A percentile compares a stretch with the other conserved stretches of the same genome.
These are phyloP conservation scores for Mimosa bimucronata DNA, from an alignment of 306 rosid species.

Conservation along the genomic window DNA sequence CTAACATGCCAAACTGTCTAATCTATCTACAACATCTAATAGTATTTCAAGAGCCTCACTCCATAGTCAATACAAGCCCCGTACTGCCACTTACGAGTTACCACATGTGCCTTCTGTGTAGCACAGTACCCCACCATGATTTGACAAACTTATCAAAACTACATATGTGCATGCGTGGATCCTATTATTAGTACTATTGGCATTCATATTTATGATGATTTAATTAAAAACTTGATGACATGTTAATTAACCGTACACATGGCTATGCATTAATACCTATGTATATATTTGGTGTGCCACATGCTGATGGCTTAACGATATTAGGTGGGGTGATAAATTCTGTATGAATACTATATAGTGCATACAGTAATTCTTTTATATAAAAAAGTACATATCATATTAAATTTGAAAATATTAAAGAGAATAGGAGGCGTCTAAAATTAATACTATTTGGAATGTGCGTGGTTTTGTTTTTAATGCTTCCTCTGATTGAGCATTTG, in stretches of 20 bases:
- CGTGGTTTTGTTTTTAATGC: neutral
- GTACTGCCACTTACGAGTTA: neutral
- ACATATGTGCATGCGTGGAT: too few relatives aligned
- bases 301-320: too few relatives aligned
- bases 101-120: neutral
- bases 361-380: too few relatives aligned
- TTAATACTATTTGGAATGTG: neutral
- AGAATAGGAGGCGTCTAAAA: neutral
- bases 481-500: slow-evolving; percentile 11
- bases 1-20: neutral
- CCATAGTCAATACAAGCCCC: neutral
- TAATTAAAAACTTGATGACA: too few relatives aligned
- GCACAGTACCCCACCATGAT: neutral
- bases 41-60: neutral
- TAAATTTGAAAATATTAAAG: neutral
- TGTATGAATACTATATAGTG: neutral
- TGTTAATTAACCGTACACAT: too few relatives aligned
- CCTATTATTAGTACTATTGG: too few relatives aligned
- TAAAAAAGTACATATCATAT: too few relatives aligned
- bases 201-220: too few relatives aligned
- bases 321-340: neutral
- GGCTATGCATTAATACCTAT: too few relatives aligned
- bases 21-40: neutral
- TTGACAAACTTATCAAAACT: neutral
- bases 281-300: too few relatives aligned